Evolutionary conservation across 192 early-diverging fungal genomes (phyloP).

Genomic region (Coemansia sp.): DNA sequence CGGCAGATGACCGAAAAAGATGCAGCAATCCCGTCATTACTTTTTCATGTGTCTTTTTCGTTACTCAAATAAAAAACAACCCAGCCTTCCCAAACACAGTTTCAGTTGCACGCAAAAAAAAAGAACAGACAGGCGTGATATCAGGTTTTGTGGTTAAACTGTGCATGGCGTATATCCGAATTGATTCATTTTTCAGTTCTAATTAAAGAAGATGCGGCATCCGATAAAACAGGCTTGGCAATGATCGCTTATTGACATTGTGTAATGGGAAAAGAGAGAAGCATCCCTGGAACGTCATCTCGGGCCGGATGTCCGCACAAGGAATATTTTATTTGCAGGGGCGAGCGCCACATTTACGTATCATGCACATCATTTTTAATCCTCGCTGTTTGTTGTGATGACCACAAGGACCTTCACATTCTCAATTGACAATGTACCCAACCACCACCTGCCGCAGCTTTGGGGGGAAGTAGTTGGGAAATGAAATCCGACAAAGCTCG

Average conservation of each 20-base stretch:
- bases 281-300: background rate
- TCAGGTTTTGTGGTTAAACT: background rate
- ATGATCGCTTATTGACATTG: background rate
- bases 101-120: background rate
- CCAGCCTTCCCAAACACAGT: background rate
- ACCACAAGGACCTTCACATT: background rate
- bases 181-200: background rate
- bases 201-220: background rate
- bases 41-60: background rate
- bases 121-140: background rate
- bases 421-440: background rate
- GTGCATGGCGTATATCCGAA: background rate
- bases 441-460: background rate
- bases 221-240: background rate
- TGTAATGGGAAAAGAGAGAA: background rate
- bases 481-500: conserved; percentile 2
- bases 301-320: background rate
- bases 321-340: background rate
- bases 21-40: background rate
- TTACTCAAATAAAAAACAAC: background rate
- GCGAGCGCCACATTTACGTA: background rate
- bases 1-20: background rate
- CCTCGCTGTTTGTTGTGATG: background rate
- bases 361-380: background rate
- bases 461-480: background rate